phyloP scores from a whole-genome alignment of 1,284 basidiomycete species.

The Pholiota adiposa region DNA sequence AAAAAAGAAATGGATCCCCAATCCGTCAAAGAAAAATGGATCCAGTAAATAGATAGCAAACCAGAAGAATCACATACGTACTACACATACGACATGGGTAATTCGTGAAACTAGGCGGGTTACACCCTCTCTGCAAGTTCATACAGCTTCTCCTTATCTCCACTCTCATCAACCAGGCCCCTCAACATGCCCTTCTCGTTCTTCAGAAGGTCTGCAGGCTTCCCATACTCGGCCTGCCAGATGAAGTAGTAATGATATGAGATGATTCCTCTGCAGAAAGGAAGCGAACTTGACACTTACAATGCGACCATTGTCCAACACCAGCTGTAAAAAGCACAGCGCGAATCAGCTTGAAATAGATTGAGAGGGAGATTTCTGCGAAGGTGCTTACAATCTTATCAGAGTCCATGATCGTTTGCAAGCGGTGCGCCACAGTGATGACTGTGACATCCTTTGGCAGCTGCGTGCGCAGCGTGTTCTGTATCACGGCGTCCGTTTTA shows the following conservation, averaged over 20 bases:
- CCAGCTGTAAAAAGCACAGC: too few relatives aligned
- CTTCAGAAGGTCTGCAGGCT: not conserved
- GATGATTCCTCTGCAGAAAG: too few relatives aligned
- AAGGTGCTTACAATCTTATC: not conserved
- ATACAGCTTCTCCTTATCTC: conserved; percentile 6
- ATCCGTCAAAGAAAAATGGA: too few relatives aligned
- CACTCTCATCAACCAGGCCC: conserved; percentile 2
- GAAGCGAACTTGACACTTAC: too few relatives aligned
- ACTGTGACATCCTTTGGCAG: conserved; percentile 56
- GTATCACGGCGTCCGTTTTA: conserved; percentile 45
- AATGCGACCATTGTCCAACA: conserved; percentile 41
- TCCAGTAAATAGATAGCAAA: too few relatives aligned
- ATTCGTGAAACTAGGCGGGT: too few relatives aligned
- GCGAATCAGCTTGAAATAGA: too few relatives aligned
- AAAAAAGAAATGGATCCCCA: too few relatives aligned
- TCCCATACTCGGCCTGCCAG: conserved; percentile 3
- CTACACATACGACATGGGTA: too few relatives aligned
- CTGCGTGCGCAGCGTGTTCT: conserved; percentile 54
- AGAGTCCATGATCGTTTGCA: conserved; percentile 7
- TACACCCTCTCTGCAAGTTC: not conserved
- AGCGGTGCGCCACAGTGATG: conserved; percentile 61
- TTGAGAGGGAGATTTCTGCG: too few relatives aligned
- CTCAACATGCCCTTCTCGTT: conserved; percentile 2
- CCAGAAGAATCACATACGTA: too few relatives aligned
- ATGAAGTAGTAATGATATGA: too few relatives aligned